Base-by-base conservation (phyloP, 83 land plant genomes). In the Picea abies region DNA sequence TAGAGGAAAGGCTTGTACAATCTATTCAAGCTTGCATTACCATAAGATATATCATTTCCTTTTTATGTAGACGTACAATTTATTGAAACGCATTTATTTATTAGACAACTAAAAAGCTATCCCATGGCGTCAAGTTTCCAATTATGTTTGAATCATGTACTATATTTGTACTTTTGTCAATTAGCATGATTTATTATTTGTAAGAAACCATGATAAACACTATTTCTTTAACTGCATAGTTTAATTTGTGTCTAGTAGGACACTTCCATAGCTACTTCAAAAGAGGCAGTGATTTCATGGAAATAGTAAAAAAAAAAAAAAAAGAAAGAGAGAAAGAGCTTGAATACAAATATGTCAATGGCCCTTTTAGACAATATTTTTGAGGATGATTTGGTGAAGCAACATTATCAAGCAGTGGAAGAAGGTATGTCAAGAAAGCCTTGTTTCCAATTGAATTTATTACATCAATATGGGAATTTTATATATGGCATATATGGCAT, bases 321-420 rank as follows among this genome's bases (percentile, higher is more conserved):
- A n/a, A n/a, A n/a, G 82, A 89, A 90, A 19, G 86, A 64, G 44
- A 71, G 86, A 19, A 88, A 87, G 86, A 79, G 26, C 60, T 58
- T 94, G 63, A 86, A 82, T 9, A 93, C 90, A 73, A 92, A 93
- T 81, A 84, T 96, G 68, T 85, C 94, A 29, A 87, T 84, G 83
- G 93, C 98, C 56, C 32, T 41, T 12, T 66, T 10, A n/a, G n/a
- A n/a, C n/a, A n/a, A n/a, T n/a, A n/a, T n/a, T n/a, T n/a, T n/a
- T n/a, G n/a, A n/a, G n/a, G n/a, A n/a, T n/a, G n/a, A n/a, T n/a
- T n/a, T n/a, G n/a, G n/a, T n/a, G n/a, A n/a, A n/a, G n/a, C n/a
- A n/a, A n/a, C n/a, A n/a, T n/a, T n/a, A n/a, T n/a, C n/a, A n/a
- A n/a, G n/a, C n/a, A n/a, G n/a, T n/a, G n/a, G n/a, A n/a, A n/a